These are phyloP conservation scores for Pseudozyma pruni DNA, from an alignment of 1,284 basidiomycete genomes.

Conservation along the genomic window DNA sequence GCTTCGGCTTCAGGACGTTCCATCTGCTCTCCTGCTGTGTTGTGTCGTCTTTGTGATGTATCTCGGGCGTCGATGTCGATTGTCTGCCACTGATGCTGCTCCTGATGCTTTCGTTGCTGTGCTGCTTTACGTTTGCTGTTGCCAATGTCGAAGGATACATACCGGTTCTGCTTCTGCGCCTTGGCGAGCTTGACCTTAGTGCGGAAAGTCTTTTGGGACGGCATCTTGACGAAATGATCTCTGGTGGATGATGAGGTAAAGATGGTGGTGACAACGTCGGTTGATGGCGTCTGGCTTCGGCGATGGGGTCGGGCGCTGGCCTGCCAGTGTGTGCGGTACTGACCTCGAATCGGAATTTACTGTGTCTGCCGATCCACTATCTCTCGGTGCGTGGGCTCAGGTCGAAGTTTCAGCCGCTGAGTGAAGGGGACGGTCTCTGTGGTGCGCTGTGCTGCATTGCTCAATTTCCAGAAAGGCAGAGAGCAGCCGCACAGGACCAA, in stretches of 20 bases:
- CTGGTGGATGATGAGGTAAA: slow-evolving; percentile 6
- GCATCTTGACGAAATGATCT: slow-evolving; percentile 70
- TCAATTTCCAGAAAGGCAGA: neutral
- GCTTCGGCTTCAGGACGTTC: no score
- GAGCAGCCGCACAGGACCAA: no score
- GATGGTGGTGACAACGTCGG: slow-evolving; percentile 6
- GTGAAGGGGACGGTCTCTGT: no score
- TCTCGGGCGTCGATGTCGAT: neutral
- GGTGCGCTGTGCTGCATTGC: neutral
- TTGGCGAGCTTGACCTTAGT: slow-evolving; percentile 97
- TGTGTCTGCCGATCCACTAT: slow-evolving; percentile 8
- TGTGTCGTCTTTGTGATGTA: no score
- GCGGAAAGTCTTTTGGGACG: slow-evolving; percentile 97
- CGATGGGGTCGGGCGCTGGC: neutral
- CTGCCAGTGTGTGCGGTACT: neutral
- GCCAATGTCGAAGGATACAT: slow-evolving; percentile 10
- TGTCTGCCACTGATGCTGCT: neutral
- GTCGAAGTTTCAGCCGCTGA: no score
- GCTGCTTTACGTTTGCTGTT: slow-evolving; percentile 3
- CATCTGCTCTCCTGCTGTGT: neutral
- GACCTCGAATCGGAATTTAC: neutral
- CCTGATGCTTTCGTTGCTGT: slow-evolving; percentile 5
- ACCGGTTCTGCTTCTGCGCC: slow-evolving; percentile 95
- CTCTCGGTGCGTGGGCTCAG: neutral
- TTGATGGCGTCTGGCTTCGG: neutral